Percentiles rank a stretch among this genome's conserved stretches.
Evolutionary conservation across 2,329 filamentous ascomycete species (phyloP).

Genomic region (Tympanopsis confertula): DNA sequence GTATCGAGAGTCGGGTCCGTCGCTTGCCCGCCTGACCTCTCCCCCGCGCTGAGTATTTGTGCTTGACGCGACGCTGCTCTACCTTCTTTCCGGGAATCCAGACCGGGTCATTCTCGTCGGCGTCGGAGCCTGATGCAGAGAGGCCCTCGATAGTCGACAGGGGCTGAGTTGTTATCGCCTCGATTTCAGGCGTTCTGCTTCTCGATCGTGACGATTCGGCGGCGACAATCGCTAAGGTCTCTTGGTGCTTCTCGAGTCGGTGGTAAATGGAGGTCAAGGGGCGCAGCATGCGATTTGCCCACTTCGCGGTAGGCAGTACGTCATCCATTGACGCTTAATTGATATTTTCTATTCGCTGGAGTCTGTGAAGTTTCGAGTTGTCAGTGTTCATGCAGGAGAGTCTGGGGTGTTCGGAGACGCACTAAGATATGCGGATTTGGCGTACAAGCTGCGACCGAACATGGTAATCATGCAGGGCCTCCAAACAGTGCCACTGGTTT

Average conservation of each 20-base stretch:
- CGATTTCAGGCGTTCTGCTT: neutral
- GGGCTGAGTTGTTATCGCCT: no score
- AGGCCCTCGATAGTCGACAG: no score
- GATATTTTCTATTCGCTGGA: no score
- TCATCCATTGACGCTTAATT: no score
- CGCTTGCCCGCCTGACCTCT: neutral
- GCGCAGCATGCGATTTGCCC: neutral
- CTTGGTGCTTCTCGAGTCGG: neutral
- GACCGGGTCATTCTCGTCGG: neutral
- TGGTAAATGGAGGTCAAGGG: neutral
- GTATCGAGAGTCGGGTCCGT: neutral
- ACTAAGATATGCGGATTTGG: no score
- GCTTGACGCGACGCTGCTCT: neutral
- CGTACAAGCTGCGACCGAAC: no score
- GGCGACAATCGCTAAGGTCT: neutral
- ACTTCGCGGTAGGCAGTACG: neutral
- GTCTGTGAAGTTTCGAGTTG: no score
- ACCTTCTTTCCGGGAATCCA: neutral
- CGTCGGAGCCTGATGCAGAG: neutral
- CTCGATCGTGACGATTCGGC: neutral
- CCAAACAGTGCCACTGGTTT: no score
- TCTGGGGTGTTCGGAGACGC: no score
- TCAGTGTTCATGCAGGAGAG: no score
- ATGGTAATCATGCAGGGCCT: no score
- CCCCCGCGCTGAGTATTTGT: neutral